phyloP scores from a whole-genome alignment of 2,329 filamentous ascomycete species.

The Fusarium marasasianum region DNA sequence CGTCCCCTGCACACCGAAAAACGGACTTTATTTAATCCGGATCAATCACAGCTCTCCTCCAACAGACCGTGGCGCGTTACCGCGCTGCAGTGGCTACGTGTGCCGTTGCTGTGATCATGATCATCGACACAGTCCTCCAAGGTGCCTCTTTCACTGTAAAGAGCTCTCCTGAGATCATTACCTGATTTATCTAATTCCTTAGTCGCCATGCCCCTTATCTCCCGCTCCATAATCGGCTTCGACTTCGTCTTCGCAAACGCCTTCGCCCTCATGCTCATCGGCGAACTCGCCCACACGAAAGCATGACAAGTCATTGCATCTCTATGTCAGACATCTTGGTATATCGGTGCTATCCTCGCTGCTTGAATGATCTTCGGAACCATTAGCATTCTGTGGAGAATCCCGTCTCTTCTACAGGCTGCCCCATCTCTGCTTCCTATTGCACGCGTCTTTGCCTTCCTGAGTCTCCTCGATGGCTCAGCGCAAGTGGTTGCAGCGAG shows the following conservation, averaged over 20 bases:
- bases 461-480: constrained; percentile 70
- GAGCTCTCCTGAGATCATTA: fast-evolving
- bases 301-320: constrained; percentile 61
- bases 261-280: constrained; percentile 61
- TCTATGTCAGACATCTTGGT: constrained; percentile 61
- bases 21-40: no score
- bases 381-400: constrained; percentile 45
- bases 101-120: background rate
- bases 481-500: constrained; percentile 48
- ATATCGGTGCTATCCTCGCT: constrained; percentile 55
- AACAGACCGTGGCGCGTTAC: no score
- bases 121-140: background rate
- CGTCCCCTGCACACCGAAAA: no score
- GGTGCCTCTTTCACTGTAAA: background rate
- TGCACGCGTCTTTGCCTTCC: constrained; percentile 59
- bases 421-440: constrained; percentile 27
- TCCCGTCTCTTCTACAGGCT: constrained; percentile 42
- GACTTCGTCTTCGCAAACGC: constrained; percentile 63
- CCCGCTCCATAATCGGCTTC: constrained; percentile 62
- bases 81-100: no score
- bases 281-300: constrained; percentile 61
- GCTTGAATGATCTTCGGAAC: constrained; percentile 56
- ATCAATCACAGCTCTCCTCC: no score
- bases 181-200: background rate
- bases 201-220: constrained; percentile 63